Conservation (phyloP, 164 flowering plant species). For the Magnolia sinica region DNA sequence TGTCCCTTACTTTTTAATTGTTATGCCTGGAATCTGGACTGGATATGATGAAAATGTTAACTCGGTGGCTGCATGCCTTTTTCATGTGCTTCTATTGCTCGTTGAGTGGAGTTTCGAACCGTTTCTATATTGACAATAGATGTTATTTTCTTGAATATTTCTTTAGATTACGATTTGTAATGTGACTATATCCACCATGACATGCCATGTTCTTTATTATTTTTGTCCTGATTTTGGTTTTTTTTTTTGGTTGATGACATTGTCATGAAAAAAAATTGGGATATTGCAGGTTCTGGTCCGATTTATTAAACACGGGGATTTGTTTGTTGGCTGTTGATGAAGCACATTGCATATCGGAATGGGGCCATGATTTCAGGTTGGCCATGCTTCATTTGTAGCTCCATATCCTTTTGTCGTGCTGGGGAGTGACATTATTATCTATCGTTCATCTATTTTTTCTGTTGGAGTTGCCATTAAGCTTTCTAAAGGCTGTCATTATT, state of each 20-base stretch:
- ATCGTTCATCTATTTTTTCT: not conserved
- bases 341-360: conserved; percentile 73
- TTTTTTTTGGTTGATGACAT: not conserved
- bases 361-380: conserved; percentile 76
- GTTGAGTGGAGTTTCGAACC: not conserved
- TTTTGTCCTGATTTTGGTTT: not conserved
- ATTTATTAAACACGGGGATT: conserved; percentile 42
- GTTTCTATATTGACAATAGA: not conserved
- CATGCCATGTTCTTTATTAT: not conserved
- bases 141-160: not conserved
- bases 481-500: not conserved
- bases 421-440: not conserved
- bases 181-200: not conserved
- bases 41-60: too few relatives aligned
- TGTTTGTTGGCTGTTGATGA: conserved; percentile 65
- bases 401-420: not conserved
- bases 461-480: not conserved
- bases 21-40: too few relatives aligned
- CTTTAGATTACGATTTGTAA: not conserved
- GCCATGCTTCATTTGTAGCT: not conserved
- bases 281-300: conserved; percentile 54
- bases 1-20: too few relatives aligned
- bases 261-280: not conserved
- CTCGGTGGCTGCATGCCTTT: not conserved
- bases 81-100: not conserved